Evolutionary conservation across 2,329 filamentous ascomycete genomes (phyloP), one percentile per base, ranked within the genome.

Genomic region (Stemphylium vesicarium): DNA sequence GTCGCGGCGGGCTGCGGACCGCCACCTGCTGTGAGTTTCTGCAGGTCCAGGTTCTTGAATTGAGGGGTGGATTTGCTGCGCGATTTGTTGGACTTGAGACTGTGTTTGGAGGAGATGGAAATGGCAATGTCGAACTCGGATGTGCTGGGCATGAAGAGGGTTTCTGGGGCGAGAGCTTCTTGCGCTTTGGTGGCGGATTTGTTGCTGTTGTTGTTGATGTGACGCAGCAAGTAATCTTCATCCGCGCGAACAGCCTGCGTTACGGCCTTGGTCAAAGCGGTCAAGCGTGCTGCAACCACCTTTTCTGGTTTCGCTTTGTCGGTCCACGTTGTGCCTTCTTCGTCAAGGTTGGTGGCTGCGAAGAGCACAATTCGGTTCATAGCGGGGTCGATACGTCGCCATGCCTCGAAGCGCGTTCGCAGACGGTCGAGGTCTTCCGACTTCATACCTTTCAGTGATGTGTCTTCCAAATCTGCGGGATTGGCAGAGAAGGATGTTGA

Each of bases 121-220:
- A 99, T 80, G n/a, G 94, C 78, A 60, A 98, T 88, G 72, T 98
- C 92, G 74, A 93, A 99, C 62, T 96, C 92, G 9, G 77, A 75
- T 5, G 91, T 80, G 0, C 88, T 85, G 3, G 89, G 82, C n/a
- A 84, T 80, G 77, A 98, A 98, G 8, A 98, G 81, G 1, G 79
- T 75, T 29, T 80, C 77, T 1, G 83, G 75, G 42, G 88, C 38
- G 2, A 73, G 45, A 4, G 44, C n/a, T 2, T 49, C 37, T 12
- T 45, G 33, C 10, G 31, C 15, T 15, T 48, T 50, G 7, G 22
- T 40, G 5, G 16, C 22, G 9, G 41, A 46, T 16, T 32, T 54
- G 20, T 20, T 20, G 20, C 55, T 46, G 9, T 31, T 20, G 20
- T 56, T 46, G 9, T 31, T 62, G 24, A 65, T 42, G 13, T 51